Evolutionary conservation across 2,329 filamentous ascomycete genomes (phyloP).

Genomic region (Alternaria ventricosa): DNA sequence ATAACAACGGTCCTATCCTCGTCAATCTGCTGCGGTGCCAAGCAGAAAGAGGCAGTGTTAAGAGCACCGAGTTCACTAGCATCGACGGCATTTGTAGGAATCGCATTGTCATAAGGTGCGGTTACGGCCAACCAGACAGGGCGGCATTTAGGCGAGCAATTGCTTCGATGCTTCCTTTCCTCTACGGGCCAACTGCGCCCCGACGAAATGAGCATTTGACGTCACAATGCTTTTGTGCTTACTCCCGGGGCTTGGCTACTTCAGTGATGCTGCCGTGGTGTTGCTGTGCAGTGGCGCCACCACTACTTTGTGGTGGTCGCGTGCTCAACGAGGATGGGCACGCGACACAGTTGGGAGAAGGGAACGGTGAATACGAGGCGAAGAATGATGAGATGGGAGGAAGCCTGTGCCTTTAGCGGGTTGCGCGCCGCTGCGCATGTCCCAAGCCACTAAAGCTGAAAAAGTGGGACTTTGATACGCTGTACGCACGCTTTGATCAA

Average conservation of each 20-base stretch:
- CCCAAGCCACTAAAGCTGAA: background rate
- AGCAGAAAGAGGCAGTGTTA: background rate
- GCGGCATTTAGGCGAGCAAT: constrained; percentile 3
- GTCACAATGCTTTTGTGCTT: constrained; percentile 1
- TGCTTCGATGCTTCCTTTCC: background rate
- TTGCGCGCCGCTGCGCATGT: constrained; percentile 2
- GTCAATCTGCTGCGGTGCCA: background rate
- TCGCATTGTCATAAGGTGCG: constrained; percentile 2
- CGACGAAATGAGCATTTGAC: constrained; percentile 2
- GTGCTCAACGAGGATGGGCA: background rate
- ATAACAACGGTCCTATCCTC: background rate
- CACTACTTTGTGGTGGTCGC: background rate
- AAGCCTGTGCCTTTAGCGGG: background rate
- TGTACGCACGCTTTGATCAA: constrained; percentile 9
- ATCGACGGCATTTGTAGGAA: background rate
- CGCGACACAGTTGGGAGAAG: background rate
- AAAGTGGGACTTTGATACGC: constrained; percentile 10
- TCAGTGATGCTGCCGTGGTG: background rate
- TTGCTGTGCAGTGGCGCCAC: background rate
- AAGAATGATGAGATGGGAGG: background rate
- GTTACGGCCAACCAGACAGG: background rate
- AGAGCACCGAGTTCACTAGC: background rate
- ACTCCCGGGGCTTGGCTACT: background rate
- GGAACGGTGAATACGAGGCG: background rate
- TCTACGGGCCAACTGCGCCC: background rate